These are phyloP conservation scores for Centaurea solstitialis DNA, from an alignment of 129 eudicot genomes.

Conservation along the genomic window DNA sequence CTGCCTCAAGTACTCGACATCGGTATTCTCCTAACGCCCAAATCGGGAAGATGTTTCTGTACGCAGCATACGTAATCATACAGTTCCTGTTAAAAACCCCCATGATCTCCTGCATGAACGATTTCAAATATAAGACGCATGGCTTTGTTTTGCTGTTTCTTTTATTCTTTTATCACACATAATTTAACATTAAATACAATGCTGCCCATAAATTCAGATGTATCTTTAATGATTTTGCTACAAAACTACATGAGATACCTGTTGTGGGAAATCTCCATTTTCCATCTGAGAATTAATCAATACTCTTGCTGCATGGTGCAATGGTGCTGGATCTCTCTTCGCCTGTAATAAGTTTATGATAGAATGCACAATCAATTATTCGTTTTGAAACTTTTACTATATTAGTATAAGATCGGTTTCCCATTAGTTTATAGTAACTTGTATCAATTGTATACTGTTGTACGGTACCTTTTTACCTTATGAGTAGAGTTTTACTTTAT, in stretches of 20 bases:
- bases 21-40: slow-evolving; percentile 93
- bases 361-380: neutral
- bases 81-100: slow-evolving; percentile 84
- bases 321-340: slow-evolving; percentile 67
- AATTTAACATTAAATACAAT: too few species aligned
- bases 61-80: slow-evolving; percentile 89
- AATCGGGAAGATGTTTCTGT: slow-evolving; percentile 86
- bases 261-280: slow-evolving; percentile 82
- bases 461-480: too few species aligned
- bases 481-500: neutral
- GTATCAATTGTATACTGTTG: neutral
- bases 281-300: slow-evolving; percentile 67
- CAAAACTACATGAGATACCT: slow-evolving; percentile 43
- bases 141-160: too few species aligned
- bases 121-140: too few species aligned
- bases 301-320: slow-evolving; percentile 73
- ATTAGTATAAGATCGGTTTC: neutral
- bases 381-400: neutral
- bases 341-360: slow-evolving; percentile 39
- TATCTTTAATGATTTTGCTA: neutral
- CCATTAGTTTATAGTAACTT: neutral
- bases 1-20: slow-evolving; percentile 43
- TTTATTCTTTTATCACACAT: too few species aligned
- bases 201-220: neutral
- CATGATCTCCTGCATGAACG: slow-evolving; percentile 55